These are phyloP conservation scores for Linaria vulgaris DNA, from an alignment of 257 asterid species.

Conservation along the genomic window DNA sequence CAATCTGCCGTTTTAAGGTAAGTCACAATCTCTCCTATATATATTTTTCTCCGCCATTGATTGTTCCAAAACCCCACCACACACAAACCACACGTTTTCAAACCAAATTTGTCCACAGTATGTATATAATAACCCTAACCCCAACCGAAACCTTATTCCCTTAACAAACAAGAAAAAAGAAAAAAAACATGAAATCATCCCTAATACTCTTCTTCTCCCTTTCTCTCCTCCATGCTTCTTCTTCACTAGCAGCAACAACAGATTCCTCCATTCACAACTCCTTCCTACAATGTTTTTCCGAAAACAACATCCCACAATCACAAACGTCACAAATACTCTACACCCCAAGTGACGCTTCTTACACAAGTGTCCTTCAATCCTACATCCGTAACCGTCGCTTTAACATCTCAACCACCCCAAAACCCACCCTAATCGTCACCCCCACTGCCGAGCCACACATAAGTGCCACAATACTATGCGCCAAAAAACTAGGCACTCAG, in stretches of 20 bases:
- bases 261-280: conserved; percentile 24
- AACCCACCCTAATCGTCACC: conserved; percentile 40
- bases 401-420: conserved; percentile 45
- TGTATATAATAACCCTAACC: neutral
- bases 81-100: neutral
- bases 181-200: conserved; percentile 16
- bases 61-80: conserved; percentile 1
- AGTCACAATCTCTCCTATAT: neutral
- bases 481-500: conserved; percentile 25
- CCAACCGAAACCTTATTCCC: too few relatives aligned
- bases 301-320: conserved; percentile 23
- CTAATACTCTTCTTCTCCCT: conserved; percentile 13
- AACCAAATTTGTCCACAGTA: neutral
- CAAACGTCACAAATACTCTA: conserved; percentile 34
- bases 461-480: conserved; percentile 46
- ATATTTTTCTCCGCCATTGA: neutral
- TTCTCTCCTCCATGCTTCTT: neutral
- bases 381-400: conserved; percentile 53
- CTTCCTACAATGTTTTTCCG: conserved; percentile 33
- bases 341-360: conserved; percentile 38
- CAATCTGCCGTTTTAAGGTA: neutral
- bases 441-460: conserved; percentile 41
- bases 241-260: conserved; percentile 13
- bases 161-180: too few relatives aligned
- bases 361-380: conserved; percentile 34